Conservation (phyloP, 2,329 filamentous ascomycete species). For the Lachnellula subtilissima region DNA sequence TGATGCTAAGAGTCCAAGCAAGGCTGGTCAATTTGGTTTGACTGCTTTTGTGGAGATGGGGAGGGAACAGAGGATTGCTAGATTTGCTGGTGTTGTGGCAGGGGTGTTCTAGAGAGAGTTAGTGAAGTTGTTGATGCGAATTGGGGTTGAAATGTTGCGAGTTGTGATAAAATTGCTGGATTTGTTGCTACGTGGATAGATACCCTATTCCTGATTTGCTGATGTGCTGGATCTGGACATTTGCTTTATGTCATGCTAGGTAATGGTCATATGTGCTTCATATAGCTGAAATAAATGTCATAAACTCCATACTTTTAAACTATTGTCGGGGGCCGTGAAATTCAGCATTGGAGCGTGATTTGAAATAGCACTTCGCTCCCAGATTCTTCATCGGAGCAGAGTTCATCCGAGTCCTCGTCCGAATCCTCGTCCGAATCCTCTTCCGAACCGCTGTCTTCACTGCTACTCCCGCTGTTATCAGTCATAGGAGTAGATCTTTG, state of each 20-base stretch:
- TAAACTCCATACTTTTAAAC: constrained; percentile 44
- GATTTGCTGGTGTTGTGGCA: constrained; percentile 52
- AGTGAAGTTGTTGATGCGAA: constrained; percentile 46
- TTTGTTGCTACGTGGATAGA: constrained; percentile 1
- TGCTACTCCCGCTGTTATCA: constrained; percentile 4
- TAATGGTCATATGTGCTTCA: constrained; percentile 14
- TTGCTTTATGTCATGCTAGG: constrained; percentile 12
- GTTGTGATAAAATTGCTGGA: not conserved
- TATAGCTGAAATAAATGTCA: constrained; percentile 15
- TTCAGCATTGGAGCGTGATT: not conserved
- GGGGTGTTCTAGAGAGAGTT: constrained; percentile 47
- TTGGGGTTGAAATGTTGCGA: constrained; percentile 15
- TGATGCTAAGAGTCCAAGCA: constrained; percentile 9
- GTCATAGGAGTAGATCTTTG: constrained; percentile 18
- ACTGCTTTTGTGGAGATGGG: constrained; percentile 54
- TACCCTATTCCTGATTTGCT: not conserved
- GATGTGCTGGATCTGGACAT: not conserved
- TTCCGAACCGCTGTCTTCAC: constrained; percentile 7
- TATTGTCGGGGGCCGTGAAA: constrained; percentile 35
- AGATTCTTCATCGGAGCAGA: not conserved
- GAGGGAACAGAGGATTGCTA: constrained; percentile 40
- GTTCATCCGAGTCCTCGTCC: not conserved
- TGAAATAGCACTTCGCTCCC: not conserved
- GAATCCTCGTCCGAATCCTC: constrained; percentile 4
- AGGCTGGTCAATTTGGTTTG: constrained; percentile 39